Evolutionary conservation across 1,284 basidiomycete species (phyloP).

Genomic region (Ceratobasidium sp.): DNA sequence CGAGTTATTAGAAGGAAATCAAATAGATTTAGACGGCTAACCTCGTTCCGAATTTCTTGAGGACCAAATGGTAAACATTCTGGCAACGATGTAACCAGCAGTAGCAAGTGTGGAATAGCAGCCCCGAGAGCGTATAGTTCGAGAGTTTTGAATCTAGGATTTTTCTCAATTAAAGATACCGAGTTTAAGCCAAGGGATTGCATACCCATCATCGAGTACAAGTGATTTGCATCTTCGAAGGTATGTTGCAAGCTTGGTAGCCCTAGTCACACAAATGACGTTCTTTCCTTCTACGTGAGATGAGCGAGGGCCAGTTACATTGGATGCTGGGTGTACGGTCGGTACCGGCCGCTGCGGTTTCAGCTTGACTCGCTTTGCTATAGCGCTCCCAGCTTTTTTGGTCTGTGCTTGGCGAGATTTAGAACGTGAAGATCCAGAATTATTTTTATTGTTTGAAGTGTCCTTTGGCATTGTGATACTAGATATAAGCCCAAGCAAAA

Average conservation of each 20-base stretch:
- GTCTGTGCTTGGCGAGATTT: slow-evolving; percentile 3
- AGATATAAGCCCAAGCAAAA: slow-evolving; percentile 5
- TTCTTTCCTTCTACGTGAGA: slow-evolving; percentile 82
- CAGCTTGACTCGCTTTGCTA: slow-evolving; percentile 66
- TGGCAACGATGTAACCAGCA: slow-evolving; percentile 78
- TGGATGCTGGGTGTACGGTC: slow-evolving; percentile 77
- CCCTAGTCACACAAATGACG: slow-evolving; percentile 83
- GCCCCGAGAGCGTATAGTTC: slow-evolving; percentile 87
- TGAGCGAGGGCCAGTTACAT: slow-evolving; percentile 82
- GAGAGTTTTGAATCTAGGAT: slow-evolving; percentile 75
- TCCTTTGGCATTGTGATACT: slow-evolving; percentile 13
- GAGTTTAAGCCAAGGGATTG: slow-evolving; percentile 45
- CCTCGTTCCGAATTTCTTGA: slow-evolving; percentile 69
- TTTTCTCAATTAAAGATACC: slow-evolving; percentile 4
- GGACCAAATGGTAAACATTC: slow-evolving; percentile 76
- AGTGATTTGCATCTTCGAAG: slow-evolving; percentile 83
- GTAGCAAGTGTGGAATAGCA: slow-evolving; percentile 84
- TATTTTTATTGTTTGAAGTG: slow-evolving; percentile 3
- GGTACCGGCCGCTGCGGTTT: slow-evolving; percentile 78
- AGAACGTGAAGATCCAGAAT: not conserved
- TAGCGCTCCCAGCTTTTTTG: not conserved
- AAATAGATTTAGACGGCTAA: not conserved
- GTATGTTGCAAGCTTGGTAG: slow-evolving; percentile 79
- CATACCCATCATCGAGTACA: slow-evolving; percentile 81
- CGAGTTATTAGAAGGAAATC: not conserved